These are phyloP conservation scores for Vigna radiata DNA, from an alignment of 306 rosid species.

Conservation along the genomic window DNA sequence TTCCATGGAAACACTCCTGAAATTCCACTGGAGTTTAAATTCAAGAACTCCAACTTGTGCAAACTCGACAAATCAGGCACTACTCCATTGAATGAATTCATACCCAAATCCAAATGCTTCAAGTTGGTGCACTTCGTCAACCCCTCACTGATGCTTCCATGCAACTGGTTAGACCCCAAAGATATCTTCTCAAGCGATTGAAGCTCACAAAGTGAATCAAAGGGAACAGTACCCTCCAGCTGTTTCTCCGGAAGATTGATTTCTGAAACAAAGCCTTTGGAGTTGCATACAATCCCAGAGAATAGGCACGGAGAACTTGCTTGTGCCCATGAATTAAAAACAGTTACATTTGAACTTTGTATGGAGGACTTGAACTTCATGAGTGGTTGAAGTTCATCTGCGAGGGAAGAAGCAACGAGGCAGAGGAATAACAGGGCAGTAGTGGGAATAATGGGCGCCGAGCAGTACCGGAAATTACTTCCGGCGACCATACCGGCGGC, in stretches of 20 bases:
- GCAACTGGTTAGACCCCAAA: constrained; percentile 56
- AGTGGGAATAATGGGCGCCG: constrained; percentile 21
- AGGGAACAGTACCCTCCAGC: constrained; percentile 66
- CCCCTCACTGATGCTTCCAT: constrained; percentile 56
- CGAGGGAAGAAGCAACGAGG: constrained; percentile 41
- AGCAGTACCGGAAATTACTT: constrained; percentile 36
- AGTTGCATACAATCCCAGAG: constrained; percentile 65
- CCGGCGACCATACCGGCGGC: constrained; percentile 52
- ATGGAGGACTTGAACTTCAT: constrained; percentile 57
- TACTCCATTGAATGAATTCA: constrained; percentile 63
- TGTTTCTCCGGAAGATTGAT: constrained; percentile 60
- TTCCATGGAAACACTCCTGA: constrained; percentile 90
- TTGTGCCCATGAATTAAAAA: constrained; percentile 65
- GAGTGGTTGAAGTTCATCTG: constrained; percentile 62
- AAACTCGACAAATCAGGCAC: constrained; percentile 75
- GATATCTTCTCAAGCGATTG: constrained; percentile 59
- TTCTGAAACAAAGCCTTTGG: constrained; percentile 61
- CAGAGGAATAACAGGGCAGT: constrained; percentile 52
- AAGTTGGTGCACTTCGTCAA: constrained; percentile 68
- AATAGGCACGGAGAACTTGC: constrained; percentile 54
- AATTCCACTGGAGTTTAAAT: constrained; percentile 61
- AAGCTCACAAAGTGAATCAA: constrained; percentile 69
- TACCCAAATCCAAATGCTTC: constrained; percentile 70
- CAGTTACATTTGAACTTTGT: constrained; percentile 45
- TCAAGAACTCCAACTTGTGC: constrained; percentile 55